These are phyloP conservation scores for Sclerotiophoma versabilis DNA, from an alignment of 2,329 filamentous ascomycete genomes.

Conservation along the genomic window DNA sequence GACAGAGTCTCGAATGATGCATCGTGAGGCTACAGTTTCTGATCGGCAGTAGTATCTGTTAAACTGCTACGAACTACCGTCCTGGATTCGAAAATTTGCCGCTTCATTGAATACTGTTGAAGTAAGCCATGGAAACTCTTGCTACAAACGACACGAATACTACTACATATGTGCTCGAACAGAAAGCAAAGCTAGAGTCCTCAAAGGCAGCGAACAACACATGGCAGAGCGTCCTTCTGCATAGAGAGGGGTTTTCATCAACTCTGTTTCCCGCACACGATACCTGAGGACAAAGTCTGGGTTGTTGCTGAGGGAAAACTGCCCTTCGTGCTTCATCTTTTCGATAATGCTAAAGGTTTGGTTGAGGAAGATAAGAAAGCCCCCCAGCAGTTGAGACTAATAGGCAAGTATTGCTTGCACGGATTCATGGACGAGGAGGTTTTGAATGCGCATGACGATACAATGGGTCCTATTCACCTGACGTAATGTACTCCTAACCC, in stretches of 20 bases:
- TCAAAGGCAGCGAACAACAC: not conserved
- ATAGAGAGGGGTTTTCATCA: not conserved
- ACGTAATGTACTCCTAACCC: not conserved
- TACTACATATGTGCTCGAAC: not conserved
- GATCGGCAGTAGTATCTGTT: constrained; percentile 1
- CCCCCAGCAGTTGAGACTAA: not conserved
- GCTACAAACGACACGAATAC: not conserved
- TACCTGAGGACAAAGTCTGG: constrained; percentile 4
- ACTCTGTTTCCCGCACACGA: constrained; percentile 4
- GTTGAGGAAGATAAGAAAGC: not conserved
- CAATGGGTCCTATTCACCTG: not conserved
- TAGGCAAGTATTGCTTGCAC: constrained; percentile 5
- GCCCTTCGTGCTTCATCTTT: constrained; percentile 2
- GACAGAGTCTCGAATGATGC: too few relatives aligned
- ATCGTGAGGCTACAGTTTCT: too few relatives aligned
- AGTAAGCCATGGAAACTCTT: not conserved
- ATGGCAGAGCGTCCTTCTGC: not conserved
- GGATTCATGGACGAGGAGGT: constrained; percentile 8
- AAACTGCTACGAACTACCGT: not conserved
- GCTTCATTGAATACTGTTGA: not conserved
- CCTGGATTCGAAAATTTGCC: constrained; percentile 5
- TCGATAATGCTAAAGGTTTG: too few relatives aligned
- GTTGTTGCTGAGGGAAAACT: constrained; percentile 4
- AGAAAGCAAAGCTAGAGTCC: not conserved
- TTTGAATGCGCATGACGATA: not conserved